Conservation (phyloP, 2,329 filamentous ascomycete species). For the Hymenoscyphus repandus region DNA sequence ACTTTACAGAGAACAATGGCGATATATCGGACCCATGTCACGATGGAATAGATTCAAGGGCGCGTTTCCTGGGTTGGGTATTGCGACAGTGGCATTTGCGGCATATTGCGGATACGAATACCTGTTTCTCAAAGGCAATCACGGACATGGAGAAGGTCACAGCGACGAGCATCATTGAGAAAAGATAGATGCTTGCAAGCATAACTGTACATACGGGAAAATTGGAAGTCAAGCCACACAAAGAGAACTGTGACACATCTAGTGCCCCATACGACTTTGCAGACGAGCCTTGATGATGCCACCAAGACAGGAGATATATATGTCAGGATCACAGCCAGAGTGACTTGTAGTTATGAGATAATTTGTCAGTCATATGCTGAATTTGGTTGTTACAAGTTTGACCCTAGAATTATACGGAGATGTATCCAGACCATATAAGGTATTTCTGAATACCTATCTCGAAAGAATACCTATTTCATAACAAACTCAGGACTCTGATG, state of each 20-base stretch:
- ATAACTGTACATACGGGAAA: constrained; percentile 36
- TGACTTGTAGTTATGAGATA: no score
- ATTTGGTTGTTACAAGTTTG: no score
- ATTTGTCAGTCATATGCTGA: no score
- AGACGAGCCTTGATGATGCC: no score
- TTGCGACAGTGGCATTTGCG: constrained; percentile 84
- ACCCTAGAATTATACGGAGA: no score
- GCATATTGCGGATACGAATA: constrained; percentile 88
- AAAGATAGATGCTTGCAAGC: constrained; percentile 8
- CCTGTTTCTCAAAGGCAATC: constrained; percentile 72
- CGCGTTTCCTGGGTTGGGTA: constrained; percentile 85
- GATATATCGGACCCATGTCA: constrained; percentile 84
- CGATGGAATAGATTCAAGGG: constrained; percentile 84
- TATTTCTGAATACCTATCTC: no score
- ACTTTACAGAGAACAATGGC: constrained; percentile 90
- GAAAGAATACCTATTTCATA: no score
- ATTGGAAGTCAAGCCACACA: constrained; percentile 3
- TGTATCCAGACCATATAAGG: no score
- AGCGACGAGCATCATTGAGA: constrained; percentile 53
- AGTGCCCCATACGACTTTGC: not conserved
- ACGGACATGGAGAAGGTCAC: constrained; percentile 46
- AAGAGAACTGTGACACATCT: not conserved
- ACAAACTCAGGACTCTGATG: no score
- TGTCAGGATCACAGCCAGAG: no score
- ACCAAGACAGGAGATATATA: no score